Evolutionary conservation across 2,329 filamentous ascomycete species (phyloP), one percentile per base, ranked within the genome.

Genomic region (Phoma sp.): DNA sequence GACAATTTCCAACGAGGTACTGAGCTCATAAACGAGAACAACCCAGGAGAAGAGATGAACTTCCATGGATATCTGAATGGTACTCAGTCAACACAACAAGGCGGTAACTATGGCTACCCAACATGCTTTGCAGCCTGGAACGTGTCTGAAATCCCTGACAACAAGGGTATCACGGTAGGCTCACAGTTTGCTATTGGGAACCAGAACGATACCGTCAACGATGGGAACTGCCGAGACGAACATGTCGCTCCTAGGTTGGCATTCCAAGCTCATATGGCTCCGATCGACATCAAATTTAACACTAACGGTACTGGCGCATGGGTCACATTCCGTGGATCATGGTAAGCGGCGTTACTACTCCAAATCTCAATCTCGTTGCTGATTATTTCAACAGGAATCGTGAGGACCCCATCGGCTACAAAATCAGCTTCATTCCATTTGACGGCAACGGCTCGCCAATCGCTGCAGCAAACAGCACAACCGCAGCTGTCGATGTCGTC

Each of bases 11-110:
- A 75, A 13, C 81, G 88, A 29, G 74, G 81, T 43, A 83, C 82
- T 9, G 62, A 79, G n/a, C 85, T 89, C 57, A 82, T 90, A 39
- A 85, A 89, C 62, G 72, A 84, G 56, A 80, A 89, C 64, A 92
- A 92, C 65, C 89, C 89, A 0, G 89, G 82, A 15, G 89, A 92
- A 68, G 87, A 92, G 73, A 74, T 92, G 71, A 91, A 92, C 73
- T 90, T 85, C 70, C 84, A 89, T 56, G 88, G 89, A 3, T 82
- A 81, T 53, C 76, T 90, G 3, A 82, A 83, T 39, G 79, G 80
- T n/a, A 81, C 81, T 0, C 10, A 62, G 7, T 74, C 71, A 19
- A 55, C 63, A 2, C 64, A 74, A 27, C 75, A 82, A 65, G 81
- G 79, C 17, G 65, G 68, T 3, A 90, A 91, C 72, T 88, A 88